These are phyloP conservation scores for Mycena crocata DNA, from an alignment of 768 basidiomycete species.

Conservation along the genomic window DNA sequence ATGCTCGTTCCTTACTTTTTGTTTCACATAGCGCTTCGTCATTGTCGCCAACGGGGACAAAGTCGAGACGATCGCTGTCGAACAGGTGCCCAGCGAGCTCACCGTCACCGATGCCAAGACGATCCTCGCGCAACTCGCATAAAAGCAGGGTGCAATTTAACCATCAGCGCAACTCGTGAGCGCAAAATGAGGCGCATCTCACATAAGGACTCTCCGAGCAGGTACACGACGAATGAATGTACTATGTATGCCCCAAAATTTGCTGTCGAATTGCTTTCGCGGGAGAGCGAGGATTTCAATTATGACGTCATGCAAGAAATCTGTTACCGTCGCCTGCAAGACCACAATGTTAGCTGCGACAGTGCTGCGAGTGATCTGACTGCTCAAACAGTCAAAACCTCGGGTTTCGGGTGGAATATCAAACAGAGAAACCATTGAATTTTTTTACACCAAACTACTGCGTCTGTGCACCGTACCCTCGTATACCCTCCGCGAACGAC, in stretches of 20 bases:
- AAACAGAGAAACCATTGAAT: not conserved
- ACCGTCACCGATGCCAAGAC: slow-evolving; percentile 58
- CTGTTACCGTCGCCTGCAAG: no score
- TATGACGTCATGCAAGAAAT: no score
- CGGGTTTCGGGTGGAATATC: not conserved
- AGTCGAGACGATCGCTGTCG: slow-evolving; percentile 59
- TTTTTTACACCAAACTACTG: slow-evolving; percentile 58
- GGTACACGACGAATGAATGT: no score
- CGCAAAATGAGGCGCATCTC: no score
- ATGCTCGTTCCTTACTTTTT: not conserved
- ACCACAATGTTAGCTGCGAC: no score
- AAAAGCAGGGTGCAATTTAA: not conserved
- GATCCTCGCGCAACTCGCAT: slow-evolving; percentile 49
- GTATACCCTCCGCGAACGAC: slow-evolving; percentile 92
- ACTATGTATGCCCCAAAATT: no score
- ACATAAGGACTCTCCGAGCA: no score
- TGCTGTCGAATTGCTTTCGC: no score
- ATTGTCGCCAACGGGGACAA: slow-evolving; percentile 61
- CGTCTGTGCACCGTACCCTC: slow-evolving; percentile 93
- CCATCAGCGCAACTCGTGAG: no score
- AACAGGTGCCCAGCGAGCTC: slow-evolving; percentile 51
- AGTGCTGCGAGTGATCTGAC: no score
- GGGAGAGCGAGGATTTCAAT: no score
- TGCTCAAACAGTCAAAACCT: not conserved
- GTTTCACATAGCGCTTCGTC: slow-evolving; percentile 54